Base-by-base conservation (phyloP, 768 basidiomycete species). In the Dioszegia aurantiaca region DNA sequence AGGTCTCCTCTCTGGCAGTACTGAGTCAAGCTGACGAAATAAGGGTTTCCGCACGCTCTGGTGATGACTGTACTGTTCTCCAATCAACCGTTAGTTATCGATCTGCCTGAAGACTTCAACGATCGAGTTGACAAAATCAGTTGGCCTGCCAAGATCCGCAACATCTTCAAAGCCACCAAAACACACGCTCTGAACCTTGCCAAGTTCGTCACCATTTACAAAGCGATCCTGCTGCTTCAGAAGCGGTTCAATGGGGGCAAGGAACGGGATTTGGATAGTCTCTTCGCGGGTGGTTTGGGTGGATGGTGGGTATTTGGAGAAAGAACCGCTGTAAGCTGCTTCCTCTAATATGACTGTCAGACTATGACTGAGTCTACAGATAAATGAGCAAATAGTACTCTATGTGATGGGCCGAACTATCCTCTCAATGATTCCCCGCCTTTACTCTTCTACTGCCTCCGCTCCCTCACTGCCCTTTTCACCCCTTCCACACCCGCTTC, bases 41-140 rank as follows among this genome's bases (percentile, higher is more conserved):
- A 26, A 77, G 73, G 91, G 41, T 93, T 94, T 69, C 94, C 94
- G 37, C 94, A 98, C 82, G 94, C 94, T 1, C 80, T 98, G 27
- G 87, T 98, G 48, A 97, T 97, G 93, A 88, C 91, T 23, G 83
- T 95, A 60, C 80, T 98, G 40, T 98, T 97, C 70, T 90, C 91
- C 30, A 83, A 87, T 46, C 91, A 91, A 80, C 84, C 88, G 90
- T 95, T 67, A 76, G 90, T 84, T 4, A n/a, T 21, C 64, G 27
- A n/a, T n/a, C 21, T 8, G 14, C 8, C 40, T n/a, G 17, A n/a
- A 23, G n/a, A 1, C 47, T 21, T 6, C 14, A n/a, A 2, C 1
- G 8, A 26, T 27, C 19, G 3, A 40, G 16, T 33, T 44, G 41
- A 43, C 31, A 6, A 2, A 5, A 19, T 19, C 55, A 66, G 62